Evolutionary conservation across 23 red algal genomes (phyloP), one percentile per base, ranked within the genome.

Genomic region (Rhodosorus marinus): DNA sequence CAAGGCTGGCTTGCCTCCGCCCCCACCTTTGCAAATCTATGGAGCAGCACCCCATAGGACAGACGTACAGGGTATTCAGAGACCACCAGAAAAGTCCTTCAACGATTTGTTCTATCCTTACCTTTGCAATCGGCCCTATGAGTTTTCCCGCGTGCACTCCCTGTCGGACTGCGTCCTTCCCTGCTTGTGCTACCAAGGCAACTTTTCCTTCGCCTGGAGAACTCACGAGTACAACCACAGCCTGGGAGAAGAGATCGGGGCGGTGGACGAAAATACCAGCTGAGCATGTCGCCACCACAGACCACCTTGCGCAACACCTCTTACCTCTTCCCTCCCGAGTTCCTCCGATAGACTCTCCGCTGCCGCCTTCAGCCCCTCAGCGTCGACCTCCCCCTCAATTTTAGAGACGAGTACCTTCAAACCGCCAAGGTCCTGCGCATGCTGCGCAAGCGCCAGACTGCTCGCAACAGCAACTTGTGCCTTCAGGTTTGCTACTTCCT

Each of bases 1-100:
- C 46, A 75, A 69, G 56, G 62, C 59, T 22, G 87, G 77, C 62
- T 73, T 57, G 7, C 87, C 87, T 40, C 87, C 87, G 21, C 87
- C 87, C 5, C 75, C 80, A 45, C 87, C 87, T 1, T 66, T 66
- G 8, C 65, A 74, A n/a, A 80, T 21, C n/a, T n/a, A n/a, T n/a
- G n/a, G n/a, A n/a, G n/a, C n/a, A n/a, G n/a, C n/a, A n/a, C n/a
- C n/a, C n/a, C n/a, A n/a, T n/a, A n/a, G n/a, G n/a, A n/a, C n/a
- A n/a, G n/a, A n/a, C n/a, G n/a, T n/a, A n/a, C n/a, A n/a, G n/a
- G n/a, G n/a, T n/a, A n/a, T n/a, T n/a, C n/a, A n/a, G n/a, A n/a
- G n/a, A n/a, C n/a, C n/a, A n/a, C n/a, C n/a, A n/a, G n/a, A n/a
- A n/a, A n/a, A n/a, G n/a, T n/a, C n/a, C n/a, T n/a, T n/a, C n/a